Evolutionary conservation across 225 moss, liverwort and hornwort species (phyloP).

Genomic region (Anthoceros angustus): DNA sequence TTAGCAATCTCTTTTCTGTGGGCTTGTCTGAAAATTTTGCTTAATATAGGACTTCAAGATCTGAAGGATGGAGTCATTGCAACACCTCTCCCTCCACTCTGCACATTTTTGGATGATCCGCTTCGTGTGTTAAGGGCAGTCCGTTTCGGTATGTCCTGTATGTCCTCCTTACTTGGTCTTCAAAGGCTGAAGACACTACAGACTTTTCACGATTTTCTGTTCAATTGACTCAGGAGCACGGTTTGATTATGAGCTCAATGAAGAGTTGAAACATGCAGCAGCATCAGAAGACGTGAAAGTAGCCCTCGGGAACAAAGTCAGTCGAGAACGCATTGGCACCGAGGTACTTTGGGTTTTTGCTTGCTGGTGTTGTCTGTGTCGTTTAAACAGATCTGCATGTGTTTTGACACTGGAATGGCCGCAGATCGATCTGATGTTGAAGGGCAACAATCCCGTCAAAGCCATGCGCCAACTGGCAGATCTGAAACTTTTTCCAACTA

Average conservation of each 20-base stretch:
- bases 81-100: slow-evolving; percentile 58
- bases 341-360: slow-evolving; percentile 28
- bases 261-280: slow-evolving; percentile 59
- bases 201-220: neutral
- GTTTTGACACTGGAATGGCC: slow-evolving; percentile 5
- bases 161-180: neutral
- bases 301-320: slow-evolving; percentile 70
- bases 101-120: slow-evolving; percentile 83
- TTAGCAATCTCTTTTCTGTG: neutral
- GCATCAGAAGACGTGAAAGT: slow-evolving; percentile 51
- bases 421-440: slow-evolving; percentile 72
- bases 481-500: slow-evolving; percentile 48
- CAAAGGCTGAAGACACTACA: neutral
- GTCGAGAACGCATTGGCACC: slow-evolving; percentile 74
- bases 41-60: slow-evolving; percentile 37
- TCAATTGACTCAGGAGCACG: slow-evolving; percentile 43
- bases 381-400: no score
- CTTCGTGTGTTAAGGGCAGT: slow-evolving; percentile 70
- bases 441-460: slow-evolving; percentile 35
- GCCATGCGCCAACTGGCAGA: slow-evolving; percentile 51
- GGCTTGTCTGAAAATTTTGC: neutral
- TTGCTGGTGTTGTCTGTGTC: neutral
- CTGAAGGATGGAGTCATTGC: slow-evolving; percentile 58
- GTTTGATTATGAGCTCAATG: slow-evolving; percentile 57
- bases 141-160: slow-evolving; percentile 39